A percentile compares a stretch with the other conserved stretches of the same genome.
Evolutionary conservation across 306 rosid species (phyloP).

Genomic region (Chamaecrista fasciculata): DNA sequence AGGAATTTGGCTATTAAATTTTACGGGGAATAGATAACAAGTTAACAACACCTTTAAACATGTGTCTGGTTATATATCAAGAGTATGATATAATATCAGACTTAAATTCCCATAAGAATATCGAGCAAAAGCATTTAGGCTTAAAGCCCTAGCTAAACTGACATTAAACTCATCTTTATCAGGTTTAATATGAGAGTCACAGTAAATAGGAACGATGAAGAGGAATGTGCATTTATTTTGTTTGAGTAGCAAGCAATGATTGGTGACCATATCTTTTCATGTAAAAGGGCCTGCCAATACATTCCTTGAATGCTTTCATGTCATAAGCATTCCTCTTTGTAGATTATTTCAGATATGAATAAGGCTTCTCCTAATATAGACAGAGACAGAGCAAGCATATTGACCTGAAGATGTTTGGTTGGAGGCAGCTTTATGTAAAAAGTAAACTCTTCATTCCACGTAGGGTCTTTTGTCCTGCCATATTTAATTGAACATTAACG

Average conservation of each 20-base stretch:
- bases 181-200: slow-evolving; percentile 1
- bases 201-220: not conserved
- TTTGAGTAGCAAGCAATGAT: slow-evolving; percentile 1
- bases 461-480: slow-evolving; percentile 77
- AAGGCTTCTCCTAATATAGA: slow-evolving; percentile 18
- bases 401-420: slow-evolving; percentile 69
- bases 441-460: slow-evolving; percentile 85
- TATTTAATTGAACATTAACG: slow-evolving; percentile 27
- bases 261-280: not conserved
- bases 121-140: not conserved
- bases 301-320: slow-evolving; percentile 12
- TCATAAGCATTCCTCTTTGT: slow-evolving; percentile 6
- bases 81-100: not conserved
- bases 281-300: not conserved
- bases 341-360: not conserved
- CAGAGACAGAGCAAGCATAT: slow-evolving; percentile 31
- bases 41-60: slow-evolving; percentile 2
- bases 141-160: not conserved
- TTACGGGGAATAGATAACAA: not conserved
- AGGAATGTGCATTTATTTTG: slow-evolving; percentile 10
- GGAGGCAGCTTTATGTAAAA: slow-evolving; percentile 69
- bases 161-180: slow-evolving; percentile 3
- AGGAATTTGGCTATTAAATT: not conserved
- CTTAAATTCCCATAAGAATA: not conserved
- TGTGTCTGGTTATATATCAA: not conserved